These are phyloP conservation scores for Aquilaria malaccensis DNA, from an alignment of 345 rosid species.

Conservation along the genomic window DNA sequence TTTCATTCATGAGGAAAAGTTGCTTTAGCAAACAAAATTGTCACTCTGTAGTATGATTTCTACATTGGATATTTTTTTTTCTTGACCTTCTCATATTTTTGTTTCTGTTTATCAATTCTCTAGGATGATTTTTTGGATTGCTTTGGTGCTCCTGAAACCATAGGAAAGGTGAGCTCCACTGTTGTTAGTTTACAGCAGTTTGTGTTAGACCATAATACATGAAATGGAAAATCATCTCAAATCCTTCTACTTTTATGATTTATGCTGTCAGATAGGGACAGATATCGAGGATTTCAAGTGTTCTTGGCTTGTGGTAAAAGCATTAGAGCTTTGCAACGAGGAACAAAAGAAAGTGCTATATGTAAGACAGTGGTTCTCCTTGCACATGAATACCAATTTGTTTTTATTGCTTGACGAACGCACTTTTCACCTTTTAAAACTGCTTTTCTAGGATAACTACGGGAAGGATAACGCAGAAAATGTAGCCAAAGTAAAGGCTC, in stretches of 20 bases:
- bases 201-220: background rate
- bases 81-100: background rate
- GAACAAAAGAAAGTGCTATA: slow-evolving; percentile 55
- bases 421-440: background rate
- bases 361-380: slow-evolving; percentile 25
- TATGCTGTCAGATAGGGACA: slow-evolving; percentile 55
- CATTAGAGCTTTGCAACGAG: slow-evolving; percentile 52
- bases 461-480: slow-evolving; percentile 57
- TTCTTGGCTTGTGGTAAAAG: slow-evolving; percentile 85
- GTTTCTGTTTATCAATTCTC: slow-evolving; percentile 8
- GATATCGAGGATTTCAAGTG: slow-evolving; percentile 88
- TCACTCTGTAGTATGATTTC: no score
- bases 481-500: slow-evolving; percentile 64
- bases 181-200: background rate
- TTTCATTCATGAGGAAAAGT: no score
- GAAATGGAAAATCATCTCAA: background rate
- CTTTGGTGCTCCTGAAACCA: slow-evolving; percentile 62
- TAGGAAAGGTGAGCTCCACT: slow-evolving; percentile 55
- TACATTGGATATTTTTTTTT: no score
- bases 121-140: slow-evolving; percentile 88
- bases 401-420: no score
- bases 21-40: no score
- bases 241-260: background rate
- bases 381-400: no score
- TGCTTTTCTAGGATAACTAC: slow-evolving; percentile 52